These are phyloP conservation scores for Phellopilus nigrolimitatus DNA, from an alignment of 1,284 basidiomycete species.

Conservation along the genomic window DNA sequence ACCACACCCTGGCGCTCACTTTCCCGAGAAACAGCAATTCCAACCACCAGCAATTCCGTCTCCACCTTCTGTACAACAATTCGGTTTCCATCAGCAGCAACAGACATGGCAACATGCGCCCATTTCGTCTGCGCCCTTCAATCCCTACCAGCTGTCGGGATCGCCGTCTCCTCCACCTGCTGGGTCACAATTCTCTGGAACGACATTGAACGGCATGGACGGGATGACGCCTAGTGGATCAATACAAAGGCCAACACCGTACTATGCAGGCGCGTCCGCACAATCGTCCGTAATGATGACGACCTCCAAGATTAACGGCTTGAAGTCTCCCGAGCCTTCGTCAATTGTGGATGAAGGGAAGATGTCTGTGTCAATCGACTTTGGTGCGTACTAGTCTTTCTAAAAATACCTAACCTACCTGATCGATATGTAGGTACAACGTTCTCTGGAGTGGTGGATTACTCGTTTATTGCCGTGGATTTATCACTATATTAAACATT, in stretches of 20 bases:
- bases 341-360: conserved; percentile 29
- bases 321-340: conserved; percentile 17
- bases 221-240: conserved; percentile 3
- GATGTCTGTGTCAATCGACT: conserved; percentile 74
- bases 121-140: conserved; percentile 17
- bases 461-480: conserved; percentile 30
- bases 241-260: conserved; percentile 6
- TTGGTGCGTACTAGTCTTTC: conserved; percentile 43
- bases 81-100: conserved; percentile 22
- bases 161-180: conserved; percentile 13
- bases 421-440: conserved; percentile 54
- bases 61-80: conserved; percentile 39
- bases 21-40: conserved; percentile 31
- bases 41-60: conserved; percentile 38
- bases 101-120: conserved; percentile 24
- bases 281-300: conserved; percentile 35
- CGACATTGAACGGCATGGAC: conserved; percentile 23
- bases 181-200: conserved; percentile 30
- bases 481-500: conserved; percentile 11
- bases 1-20: conserved; percentile 31
- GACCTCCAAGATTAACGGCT: conserved; percentile 23
- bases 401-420: conserved; percentile 8
- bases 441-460: conserved; percentile 76
- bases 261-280: conserved; percentile 18
- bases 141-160: conserved; percentile 13